A percentile compares a stretch with the other conserved stretches of the same genome.
phyloP scores from a whole-genome alignment of 805 yeast genomes.

The Huiozyma sinensis region DNA sequence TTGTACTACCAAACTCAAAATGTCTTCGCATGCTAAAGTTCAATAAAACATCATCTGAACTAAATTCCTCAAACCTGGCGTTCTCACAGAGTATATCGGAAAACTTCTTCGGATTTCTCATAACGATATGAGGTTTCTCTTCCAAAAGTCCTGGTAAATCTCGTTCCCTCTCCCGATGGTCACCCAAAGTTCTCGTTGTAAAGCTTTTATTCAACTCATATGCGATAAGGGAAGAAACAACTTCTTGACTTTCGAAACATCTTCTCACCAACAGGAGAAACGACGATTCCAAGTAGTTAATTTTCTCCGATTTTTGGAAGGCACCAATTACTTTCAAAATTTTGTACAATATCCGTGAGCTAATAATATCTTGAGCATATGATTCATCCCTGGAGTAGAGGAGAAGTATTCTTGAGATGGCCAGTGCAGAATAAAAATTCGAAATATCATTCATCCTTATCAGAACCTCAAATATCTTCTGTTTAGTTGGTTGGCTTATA shows the following conservation, averaged over 20 bases:
- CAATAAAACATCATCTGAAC: slow-evolving; percentile 26
- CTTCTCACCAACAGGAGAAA: slow-evolving; percentile 50
- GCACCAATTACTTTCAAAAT: slow-evolving; percentile 37
- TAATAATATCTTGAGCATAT: slow-evolving; percentile 32
- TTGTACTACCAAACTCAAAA: slow-evolving; percentile 5
- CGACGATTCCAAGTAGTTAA: slow-evolving; percentile 35
- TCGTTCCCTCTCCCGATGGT: slow-evolving; percentile 27
- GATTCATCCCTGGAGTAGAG: slow-evolving; percentile 39
- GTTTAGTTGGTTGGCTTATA: slow-evolving; percentile 15
- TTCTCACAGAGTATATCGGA: slow-evolving; percentile 35
- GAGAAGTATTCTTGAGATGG: slow-evolving; percentile 45
- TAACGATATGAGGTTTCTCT: slow-evolving; percentile 37
- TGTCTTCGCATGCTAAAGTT: slow-evolving; percentile 22
- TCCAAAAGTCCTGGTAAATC: slow-evolving; percentile 38
- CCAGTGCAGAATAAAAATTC: slow-evolving; percentile 38
- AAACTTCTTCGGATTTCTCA: slow-evolving; percentile 40
- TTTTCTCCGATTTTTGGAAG: slow-evolving; percentile 29
- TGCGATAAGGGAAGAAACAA: slow-evolving; percentile 38
- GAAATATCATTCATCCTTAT: slow-evolving; percentile 32
- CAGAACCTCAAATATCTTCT: slow-evolving; percentile 35
- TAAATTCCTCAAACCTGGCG: slow-evolving; percentile 36
- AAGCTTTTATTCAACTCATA: slow-evolving; percentile 42
- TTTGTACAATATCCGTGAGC: slow-evolving; percentile 37
- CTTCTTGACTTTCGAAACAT: slow-evolving; percentile 52
- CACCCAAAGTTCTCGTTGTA: slow-evolving; percentile 25